These are phyloP conservation scores for Ceratobasidium sp. DNA, from an alignment of 1,284 basidiomycete species.

Conservation along the genomic window DNA sequence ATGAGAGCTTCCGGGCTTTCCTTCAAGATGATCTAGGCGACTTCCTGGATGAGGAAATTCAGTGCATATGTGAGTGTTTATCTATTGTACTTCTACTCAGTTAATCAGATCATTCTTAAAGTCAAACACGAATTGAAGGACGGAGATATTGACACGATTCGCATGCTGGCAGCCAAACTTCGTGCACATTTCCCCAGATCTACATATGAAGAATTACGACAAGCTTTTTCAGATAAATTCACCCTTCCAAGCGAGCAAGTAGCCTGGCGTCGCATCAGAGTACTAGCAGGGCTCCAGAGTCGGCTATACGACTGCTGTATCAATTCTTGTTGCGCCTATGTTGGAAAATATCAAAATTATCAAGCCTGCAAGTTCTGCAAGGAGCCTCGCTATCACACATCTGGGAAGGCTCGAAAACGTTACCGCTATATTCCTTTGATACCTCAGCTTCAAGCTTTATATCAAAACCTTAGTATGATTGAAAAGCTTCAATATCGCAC, in stretches of 20 bases:
- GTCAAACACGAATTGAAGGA: background rate
- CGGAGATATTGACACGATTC: background rate
- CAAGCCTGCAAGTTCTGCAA: constrained; percentile 50
- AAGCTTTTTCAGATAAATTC: too few relatives aligned
- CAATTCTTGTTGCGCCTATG: too few relatives aligned
- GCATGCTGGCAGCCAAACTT: constrained; percentile 5
- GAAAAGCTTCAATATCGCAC: constrained; percentile 45
- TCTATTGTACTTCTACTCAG: background rate
- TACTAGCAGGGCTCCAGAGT: too few relatives aligned
- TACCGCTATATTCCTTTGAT: constrained; percentile 51
- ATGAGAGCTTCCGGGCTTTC: background rate
- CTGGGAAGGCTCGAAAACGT: constrained; percentile 42
- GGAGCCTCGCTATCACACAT: constrained; percentile 43
- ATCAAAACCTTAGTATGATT: constrained; percentile 43
- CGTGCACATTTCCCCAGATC: constrained; percentile 43
- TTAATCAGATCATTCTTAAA: background rate
- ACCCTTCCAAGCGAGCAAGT: too few relatives aligned
- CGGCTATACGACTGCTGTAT: too few relatives aligned
- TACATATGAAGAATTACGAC: too few relatives aligned
- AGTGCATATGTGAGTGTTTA: background rate
- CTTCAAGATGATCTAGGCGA: background rate
- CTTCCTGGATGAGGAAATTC: background rate
- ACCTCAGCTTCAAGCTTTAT: constrained; percentile 48
- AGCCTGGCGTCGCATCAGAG: too few relatives aligned
- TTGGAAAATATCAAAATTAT: constrained; percentile 46